Evolutionary conservation across 371 early-diverging fungal species (phyloP).

Genomic region (Mortierella sp.): DNA sequence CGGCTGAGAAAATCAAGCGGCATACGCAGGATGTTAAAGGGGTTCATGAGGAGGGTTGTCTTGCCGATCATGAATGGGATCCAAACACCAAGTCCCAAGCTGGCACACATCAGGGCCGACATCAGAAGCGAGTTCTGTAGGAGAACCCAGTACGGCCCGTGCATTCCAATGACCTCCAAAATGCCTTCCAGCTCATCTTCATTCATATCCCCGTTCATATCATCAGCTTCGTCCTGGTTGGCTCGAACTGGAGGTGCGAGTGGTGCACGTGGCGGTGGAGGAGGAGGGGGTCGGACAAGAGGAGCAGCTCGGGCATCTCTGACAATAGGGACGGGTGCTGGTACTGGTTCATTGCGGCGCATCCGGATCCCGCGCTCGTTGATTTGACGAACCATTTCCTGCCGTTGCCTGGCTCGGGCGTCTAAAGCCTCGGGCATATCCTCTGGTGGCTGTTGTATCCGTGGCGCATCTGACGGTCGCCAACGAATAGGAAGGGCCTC

Average conservation of each 20-base stretch:
- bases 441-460: background rate
- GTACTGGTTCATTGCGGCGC: constrained; percentile 14
- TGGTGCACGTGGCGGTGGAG: constrained; percentile 10
- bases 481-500: constrained; percentile 6
- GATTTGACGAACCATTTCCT: constrained; percentile 37
- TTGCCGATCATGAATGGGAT: constrained; percentile 83
- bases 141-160: constrained; percentile 83
- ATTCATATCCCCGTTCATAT: constrained; percentile 63
- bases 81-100: constrained; percentile 82
- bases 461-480: background rate
- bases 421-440: background rate
- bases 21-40: constrained; percentile 60
- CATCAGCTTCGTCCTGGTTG: constrained; percentile 32
- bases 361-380: constrained; percentile 32
- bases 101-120: constrained; percentile 78
- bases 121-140: constrained; percentile 87
- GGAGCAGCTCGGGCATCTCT: constrained; percentile 19
- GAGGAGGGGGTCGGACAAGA: constrained; percentile 14
- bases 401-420: constrained; percentile 18
- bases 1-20: constrained; percentile 63
- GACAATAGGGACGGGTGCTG: constrained; percentile 3
- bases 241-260: background rate
- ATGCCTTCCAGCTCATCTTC: constrained; percentile 86
- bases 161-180: constrained; percentile 91
- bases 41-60: constrained; percentile 66